Evolutionary conservation across 2,329 filamentous ascomycete genomes (phyloP), one percentile per base, ranked within the genome.

Genomic region (Neofusicoccum cordaticola): DNA sequence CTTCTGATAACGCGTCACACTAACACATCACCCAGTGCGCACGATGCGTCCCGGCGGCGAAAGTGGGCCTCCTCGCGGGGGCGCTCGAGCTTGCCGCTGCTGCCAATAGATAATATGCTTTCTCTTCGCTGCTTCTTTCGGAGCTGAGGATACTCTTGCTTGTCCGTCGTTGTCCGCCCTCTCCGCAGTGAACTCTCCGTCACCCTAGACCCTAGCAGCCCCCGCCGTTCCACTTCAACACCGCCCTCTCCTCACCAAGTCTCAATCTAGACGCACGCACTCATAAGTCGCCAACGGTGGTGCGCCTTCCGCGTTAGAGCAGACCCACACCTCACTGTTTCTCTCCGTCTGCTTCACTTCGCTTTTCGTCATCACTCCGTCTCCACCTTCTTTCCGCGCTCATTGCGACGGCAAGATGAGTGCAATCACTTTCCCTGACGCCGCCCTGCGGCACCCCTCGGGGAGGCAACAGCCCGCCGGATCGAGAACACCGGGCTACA

Each of bases 1-100:
- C 42, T 47, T 60, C 42, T 60, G 56, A 60, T 47, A 60, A 60
- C 56, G 56, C 42, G 42, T 60, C 47, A 60, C 56, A 60, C 56
- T 47, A 60, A 22, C 31, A 35, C 56, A 47, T 37, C 41, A 19
- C 22, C 39, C 41, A 47, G 31, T 12, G 56, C 13, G 53, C 53
- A 58, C 41, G 15, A 58, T 58, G 53, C 53, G 22, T n/a, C 37
- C 27, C 15, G 50, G 41, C 12, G 47, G 41, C 27, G 22, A 17
- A 35, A 9, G 41, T 45, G 56, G 56, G 56, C 31, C 31, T 47
- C 31, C 31, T 47, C 31, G 31, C 41, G 41, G 15, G 15, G 9
- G n/a, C 41, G 42, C 56, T 60, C 56, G 56, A 48, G 56, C 56
- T 44, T 45, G 42, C 39, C 41, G 22, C 39, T 22, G 17, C n/a